Evolutionary conservation across 2,329 filamentous ascomycete genomes (phyloP).

Genomic region (Neoarthrinium moseri): DNA sequence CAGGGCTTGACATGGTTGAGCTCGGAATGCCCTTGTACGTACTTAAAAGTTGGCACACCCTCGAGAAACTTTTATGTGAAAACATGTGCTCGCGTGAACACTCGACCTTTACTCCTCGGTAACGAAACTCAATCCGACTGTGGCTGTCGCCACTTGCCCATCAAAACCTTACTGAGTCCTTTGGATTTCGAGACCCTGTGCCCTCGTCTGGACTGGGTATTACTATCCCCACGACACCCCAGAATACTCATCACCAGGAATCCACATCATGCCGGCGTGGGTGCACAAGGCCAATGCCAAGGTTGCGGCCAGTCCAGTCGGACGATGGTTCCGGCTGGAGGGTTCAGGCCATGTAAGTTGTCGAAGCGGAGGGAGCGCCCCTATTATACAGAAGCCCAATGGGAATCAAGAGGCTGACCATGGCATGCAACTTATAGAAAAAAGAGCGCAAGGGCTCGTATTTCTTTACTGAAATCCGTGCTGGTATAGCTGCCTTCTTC

Average conservation of each 20-base stretch:
- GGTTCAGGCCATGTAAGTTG: conserved; percentile 75
- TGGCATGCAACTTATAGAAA: conserved; percentile 42
- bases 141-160: not conserved
- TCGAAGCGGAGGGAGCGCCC: conserved; percentile 16
- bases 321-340: conserved; percentile 76
- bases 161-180: not conserved
- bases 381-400: conserved; percentile 9
- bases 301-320: conserved; percentile 65
- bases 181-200: not conserved
- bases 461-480: conserved; percentile 83
- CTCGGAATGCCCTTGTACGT: too few relatives aligned
- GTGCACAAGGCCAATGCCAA: conserved; percentile 49
- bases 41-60: too few relatives aligned
- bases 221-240: not conserved
- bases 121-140: not conserved
- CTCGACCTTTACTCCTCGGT: too few relatives aligned
- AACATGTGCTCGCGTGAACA: too few relatives aligned
- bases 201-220: not conserved
- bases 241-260: not conserved
- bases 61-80: not conserved
- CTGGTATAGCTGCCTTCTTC: conserved; percentile 72
- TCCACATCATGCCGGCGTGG: conserved; percentile 42
- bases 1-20: too few relatives aligned
- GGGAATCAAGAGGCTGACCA: conserved; percentile 9
- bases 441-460: conserved; percentile 70